These are phyloP conservation scores for Myochromella boudieri DNA, from an alignment of 768 basidiomycete species.

Conservation along the genomic window DNA sequence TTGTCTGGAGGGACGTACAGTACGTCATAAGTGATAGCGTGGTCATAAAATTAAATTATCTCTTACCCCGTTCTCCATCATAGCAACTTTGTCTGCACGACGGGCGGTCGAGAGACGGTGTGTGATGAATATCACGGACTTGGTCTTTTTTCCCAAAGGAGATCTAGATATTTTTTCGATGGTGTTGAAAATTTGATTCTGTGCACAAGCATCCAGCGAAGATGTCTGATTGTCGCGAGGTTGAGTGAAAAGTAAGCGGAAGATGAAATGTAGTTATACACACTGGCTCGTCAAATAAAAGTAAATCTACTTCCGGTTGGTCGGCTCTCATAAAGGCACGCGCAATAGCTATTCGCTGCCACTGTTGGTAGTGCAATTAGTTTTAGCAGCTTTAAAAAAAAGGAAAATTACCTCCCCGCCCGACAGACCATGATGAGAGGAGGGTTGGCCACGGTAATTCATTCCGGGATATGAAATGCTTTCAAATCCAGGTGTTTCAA, in stretches of 20 bases:
- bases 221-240: conserved; percentile 55
- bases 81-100: conserved; percentile 82
- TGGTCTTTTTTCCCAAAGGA: conserved; percentile 54
- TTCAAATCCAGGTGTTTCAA: conserved; percentile 66
- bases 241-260: neutral
- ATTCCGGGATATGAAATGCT: conserved; percentile 46
- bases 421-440: conserved; percentile 66
- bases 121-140: conserved; percentile 82
- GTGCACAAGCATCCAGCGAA: conserved; percentile 76
- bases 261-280: conserved; percentile 19
- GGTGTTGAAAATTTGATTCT: conserved; percentile 77
- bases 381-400: neutral
- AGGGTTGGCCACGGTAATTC: conserved; percentile 24
- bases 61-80: conserved; percentile 77
- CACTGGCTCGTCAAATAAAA: conserved; percentile 86
- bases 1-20: conserved; percentile 43
- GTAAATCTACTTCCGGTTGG: conserved; percentile 71
- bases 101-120: conserved; percentile 81
- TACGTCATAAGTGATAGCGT: conserved; percentile 15
- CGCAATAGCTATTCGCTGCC: conserved; percentile 86
- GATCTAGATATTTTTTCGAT: conserved; percentile 64
- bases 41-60: neutral
- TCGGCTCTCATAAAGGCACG: conserved; percentile 85
- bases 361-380: conserved; percentile 41
- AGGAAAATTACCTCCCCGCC: conserved; percentile 69